Evolutionary conservation across 306 rosid genomes (phyloP).

Genomic region (Lathyrus sativus): DNA sequence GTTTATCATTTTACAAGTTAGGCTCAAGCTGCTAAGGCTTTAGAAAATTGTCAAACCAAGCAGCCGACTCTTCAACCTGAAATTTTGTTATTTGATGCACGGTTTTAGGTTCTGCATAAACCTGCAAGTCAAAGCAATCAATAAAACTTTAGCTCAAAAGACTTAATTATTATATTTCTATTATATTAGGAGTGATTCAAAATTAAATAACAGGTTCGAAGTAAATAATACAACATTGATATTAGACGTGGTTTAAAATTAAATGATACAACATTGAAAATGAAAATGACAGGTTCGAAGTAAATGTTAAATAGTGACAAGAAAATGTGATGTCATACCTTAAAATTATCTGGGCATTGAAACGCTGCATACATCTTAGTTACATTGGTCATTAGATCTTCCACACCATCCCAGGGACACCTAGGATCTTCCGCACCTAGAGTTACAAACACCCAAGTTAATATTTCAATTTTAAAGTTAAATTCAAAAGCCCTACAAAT

Average conservation of each 20-base stretch:
- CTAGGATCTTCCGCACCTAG: slow-evolving; percentile 86
- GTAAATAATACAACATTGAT: background rate
- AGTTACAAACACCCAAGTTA: slow-evolving; percentile 34
- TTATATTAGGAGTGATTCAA: background rate
- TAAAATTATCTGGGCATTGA: slow-evolving; percentile 49
- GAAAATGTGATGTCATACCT: slow-evolving; percentile 52
- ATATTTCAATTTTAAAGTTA: slow-evolving; percentile 30
- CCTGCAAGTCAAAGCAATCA: slow-evolving; percentile 9
- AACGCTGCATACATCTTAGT: slow-evolving; percentile 48
- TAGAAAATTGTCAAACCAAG: slow-evolving; percentile 77
- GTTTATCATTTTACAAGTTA: slow-evolving; percentile 4
- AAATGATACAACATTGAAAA: background rate
- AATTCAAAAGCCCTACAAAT: slow-evolving; percentile 16
- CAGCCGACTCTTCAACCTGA: slow-evolving; percentile 68
- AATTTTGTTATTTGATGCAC: slow-evolving; percentile 47
- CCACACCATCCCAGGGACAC: slow-evolving; percentile 71
- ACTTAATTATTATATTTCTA: slow-evolving; percentile 5
- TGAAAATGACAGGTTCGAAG: slow-evolving; percentile 20
- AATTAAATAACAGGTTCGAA: background rate
- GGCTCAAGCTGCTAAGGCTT: slow-evolving; percentile 38
- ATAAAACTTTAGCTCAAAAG: slow-evolving; percentile 21
- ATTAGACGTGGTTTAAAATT: too few species aligned
- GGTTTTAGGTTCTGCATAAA: too few species aligned
- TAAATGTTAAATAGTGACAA: background rate
- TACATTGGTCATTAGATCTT: slow-evolving; percentile 44